These are phyloP conservation scores for Hyaloscypha bicolor DNA, from an alignment of 495 filamentous ascomycete species.

Conservation along the genomic window DNA sequence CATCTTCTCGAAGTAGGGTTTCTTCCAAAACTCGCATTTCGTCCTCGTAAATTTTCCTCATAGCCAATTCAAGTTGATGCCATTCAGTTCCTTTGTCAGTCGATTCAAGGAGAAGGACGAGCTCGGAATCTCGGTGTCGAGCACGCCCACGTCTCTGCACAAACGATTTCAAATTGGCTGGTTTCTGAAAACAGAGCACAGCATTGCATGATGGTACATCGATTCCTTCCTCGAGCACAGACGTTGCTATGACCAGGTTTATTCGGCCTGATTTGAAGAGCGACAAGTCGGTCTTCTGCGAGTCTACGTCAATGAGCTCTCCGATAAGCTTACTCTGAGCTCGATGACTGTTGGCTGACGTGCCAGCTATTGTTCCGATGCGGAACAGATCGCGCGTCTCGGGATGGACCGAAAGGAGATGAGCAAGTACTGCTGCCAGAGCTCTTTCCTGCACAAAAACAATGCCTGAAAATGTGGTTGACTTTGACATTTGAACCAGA, in stretches of 20 bases:
- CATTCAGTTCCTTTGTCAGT: slow-evolving; percentile 48
- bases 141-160: slow-evolving; percentile 88
- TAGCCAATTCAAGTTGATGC: slow-evolving; percentile 65
- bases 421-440: slow-evolving; percentile 66
- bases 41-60: slow-evolving; percentile 75
- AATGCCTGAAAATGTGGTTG: slow-evolving; percentile 50
- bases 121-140: slow-evolving; percentile 68
- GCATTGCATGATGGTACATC: slow-evolving; percentile 84
- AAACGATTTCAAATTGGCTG: slow-evolving; percentile 79
- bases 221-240: slow-evolving; percentile 89
- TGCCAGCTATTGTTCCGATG: slow-evolving; percentile 73
- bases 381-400: slow-evolving; percentile 56
- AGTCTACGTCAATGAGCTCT: slow-evolving; percentile 58
- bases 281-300: slow-evolving; percentile 62
- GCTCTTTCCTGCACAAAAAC: slow-evolving; percentile 79
- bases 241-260: slow-evolving; percentile 83
- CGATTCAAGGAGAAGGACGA: slow-evolving; percentile 55
- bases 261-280: slow-evolving; percentile 68
- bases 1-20: slow-evolving; percentile 53
- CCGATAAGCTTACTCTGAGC: slow-evolving; percentile 55
- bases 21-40: slow-evolving; percentile 57
- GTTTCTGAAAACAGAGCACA: slow-evolving; percentile 83
- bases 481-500: slow-evolving; percentile 32
- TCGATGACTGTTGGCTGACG: slow-evolving; percentile 50
- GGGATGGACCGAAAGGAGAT: slow-evolving; percentile 66